Conservation (phyloP, 352 stramenopile species). For the Phytophthora macrochlamydospora region DNA sequence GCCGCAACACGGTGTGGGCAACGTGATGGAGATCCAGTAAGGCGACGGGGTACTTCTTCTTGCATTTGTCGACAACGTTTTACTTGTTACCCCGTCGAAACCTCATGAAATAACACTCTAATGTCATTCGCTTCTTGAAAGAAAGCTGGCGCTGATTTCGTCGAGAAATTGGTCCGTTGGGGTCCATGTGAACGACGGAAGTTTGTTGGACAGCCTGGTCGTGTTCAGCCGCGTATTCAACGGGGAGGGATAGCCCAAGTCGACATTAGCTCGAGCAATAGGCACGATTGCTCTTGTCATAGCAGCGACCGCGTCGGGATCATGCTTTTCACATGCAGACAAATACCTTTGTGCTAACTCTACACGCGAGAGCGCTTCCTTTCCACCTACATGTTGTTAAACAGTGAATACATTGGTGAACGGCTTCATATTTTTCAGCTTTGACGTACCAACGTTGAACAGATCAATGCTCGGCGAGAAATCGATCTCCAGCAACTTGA, state of each 20-base stretch:
- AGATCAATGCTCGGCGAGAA: slow-evolving; percentile 7
- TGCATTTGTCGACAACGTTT: slow-evolving; percentile 14
- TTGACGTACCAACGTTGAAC: slow-evolving; percentile 57
- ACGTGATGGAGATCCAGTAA: slow-evolving; percentile 60
- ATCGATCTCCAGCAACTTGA: slow-evolving; percentile 25
- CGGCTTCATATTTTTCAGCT: not conserved
- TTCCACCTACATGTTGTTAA: slow-evolving; percentile 33
- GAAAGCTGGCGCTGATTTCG: slow-evolving; percentile 33
- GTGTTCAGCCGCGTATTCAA: slow-evolving; percentile 53
- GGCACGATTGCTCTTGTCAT: slow-evolving; percentile 30
- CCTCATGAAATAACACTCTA: slow-evolving; percentile 18
- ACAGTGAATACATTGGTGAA: not conserved
- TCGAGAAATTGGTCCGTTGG: slow-evolving; percentile 22
- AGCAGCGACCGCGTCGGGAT: not conserved
- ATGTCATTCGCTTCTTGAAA: slow-evolving; percentile 12
- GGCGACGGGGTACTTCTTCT: slow-evolving; percentile 6
- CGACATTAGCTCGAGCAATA: slow-evolving; percentile 27
- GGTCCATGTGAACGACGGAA: slow-evolving; percentile 33
- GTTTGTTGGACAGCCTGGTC: slow-evolving; percentile 19
- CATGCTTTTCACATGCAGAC: slow-evolving; percentile 14
- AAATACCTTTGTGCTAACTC: slow-evolving; percentile 45
- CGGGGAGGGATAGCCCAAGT: slow-evolving; percentile 55
- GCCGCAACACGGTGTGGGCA: slow-evolving; percentile 31
- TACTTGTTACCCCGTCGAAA: slow-evolving; percentile 9
- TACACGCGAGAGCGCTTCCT: slow-evolving; percentile 53